Base-by-base conservation (phyloP, 2,329 filamentous ascomycete genomes). In the Fusarium falciforme region DNA sequence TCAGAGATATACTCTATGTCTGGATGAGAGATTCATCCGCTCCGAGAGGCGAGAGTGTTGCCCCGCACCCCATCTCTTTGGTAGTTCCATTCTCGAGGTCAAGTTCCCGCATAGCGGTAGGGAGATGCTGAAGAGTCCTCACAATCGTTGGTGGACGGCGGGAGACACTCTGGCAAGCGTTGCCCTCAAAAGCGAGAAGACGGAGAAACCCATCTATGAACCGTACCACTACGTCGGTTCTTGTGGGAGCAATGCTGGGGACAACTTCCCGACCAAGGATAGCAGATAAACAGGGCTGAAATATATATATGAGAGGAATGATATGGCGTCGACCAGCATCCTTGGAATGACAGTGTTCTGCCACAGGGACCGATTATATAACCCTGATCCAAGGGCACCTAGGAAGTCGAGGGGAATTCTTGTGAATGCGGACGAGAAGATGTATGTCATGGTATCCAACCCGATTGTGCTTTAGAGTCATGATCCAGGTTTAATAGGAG, bases 231-330 rank as follows among this genome's bases (percentile, higher is more conserved):
- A 4, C 10, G 17, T 8, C 17, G 2, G 36, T 10, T 10, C 12
- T 14, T n/a, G 8, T 4, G 17, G 8, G 4, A 38, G 16, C 16
- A 3, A 40, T 3, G 17, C 38, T 10, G 17, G 38, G 2, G 5
- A 20, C 4, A 1, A 0, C 9, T 20, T 11, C 9, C 2, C 1
- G 2, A 11, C 10, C 9, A 20, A 1, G 17, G 5, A 11, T 2
- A 3, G 38, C 38, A 40, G 17, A 11, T n/a, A 3, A 12, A 25
- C n/a, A 6, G 12, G 14, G 8, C 25, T 25, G 14, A 17, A 17
- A 44, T 25, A 47, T 47, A 44, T 47, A 47, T 47, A 47, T 5
- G 22, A 47, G 22, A 16, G 8, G 22, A 16, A 16, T 9, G 7
- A 16, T 22, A 25, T 25, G 20, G 7, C 4, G 4, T 25, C 42